Conservation (phyloP, 225 moss, liverwort and hornwort genomes). For the Physcomitrellopsis africana region DNA sequence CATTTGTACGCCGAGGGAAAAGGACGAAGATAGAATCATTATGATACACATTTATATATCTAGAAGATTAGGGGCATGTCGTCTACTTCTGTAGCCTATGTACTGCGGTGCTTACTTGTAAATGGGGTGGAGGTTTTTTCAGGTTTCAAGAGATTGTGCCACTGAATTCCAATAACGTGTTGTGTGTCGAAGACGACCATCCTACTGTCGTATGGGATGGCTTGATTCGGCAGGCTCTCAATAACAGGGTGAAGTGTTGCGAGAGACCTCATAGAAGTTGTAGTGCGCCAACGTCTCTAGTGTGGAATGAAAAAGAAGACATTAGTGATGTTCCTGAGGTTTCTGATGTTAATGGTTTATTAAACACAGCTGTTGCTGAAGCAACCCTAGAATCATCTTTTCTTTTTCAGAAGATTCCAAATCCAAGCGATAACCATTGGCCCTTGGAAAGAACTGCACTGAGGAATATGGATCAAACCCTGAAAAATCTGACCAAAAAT, state of each 20-base stretch:
- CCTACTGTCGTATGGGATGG: slow-evolving; percentile 74
- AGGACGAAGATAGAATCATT: too few relatives aligned
- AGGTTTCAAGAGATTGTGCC: slow-evolving; percentile 88
- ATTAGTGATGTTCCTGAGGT: background rate
- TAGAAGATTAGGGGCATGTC: too few relatives aligned
- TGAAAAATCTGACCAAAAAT: too few relatives aligned
- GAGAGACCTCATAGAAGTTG: slow-evolving; percentile 26
- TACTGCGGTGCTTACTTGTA: too few relatives aligned
- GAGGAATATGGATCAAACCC: background rate
- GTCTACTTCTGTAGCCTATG: too few relatives aligned
- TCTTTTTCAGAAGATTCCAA: background rate
- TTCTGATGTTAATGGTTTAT: slow-evolving; percentile 28
- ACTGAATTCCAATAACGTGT: slow-evolving; percentile 75
- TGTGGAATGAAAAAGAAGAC: slow-evolving; percentile 13
- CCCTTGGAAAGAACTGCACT: background rate
- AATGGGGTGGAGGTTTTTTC: background rate
- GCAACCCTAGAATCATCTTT: slow-evolving; percentile 37
- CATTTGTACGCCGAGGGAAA: too few relatives aligned
- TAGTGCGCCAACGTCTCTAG: slow-evolving; percentile 57
- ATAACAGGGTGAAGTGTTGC: slow-evolving; percentile 13
- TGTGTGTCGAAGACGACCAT: slow-evolving; percentile 71
- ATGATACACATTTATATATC: too few relatives aligned
- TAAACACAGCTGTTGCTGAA: slow-evolving; percentile 31
- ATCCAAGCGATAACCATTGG: slow-evolving; percentile 9
- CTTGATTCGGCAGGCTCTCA: slow-evolving; percentile 62